Conservation (phyloP, 192 early-diverging fungal species). For the Jimgerdemannia flammicorona region DNA sequence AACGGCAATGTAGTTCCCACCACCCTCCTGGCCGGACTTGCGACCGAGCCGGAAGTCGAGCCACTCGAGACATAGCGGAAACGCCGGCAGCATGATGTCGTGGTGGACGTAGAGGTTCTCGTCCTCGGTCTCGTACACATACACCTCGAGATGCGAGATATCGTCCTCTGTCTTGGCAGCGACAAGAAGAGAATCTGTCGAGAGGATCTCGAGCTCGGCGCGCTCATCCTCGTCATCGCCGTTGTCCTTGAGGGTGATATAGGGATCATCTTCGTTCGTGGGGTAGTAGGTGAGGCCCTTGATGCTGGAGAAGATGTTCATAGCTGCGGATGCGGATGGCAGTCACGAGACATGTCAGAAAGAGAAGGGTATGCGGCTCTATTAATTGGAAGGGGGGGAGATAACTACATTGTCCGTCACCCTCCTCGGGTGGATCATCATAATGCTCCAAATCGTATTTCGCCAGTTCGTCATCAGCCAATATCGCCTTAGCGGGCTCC, state of each 20-base stretch:
- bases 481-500: slow-evolving; percentile 13
- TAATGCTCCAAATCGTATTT: slow-evolving; percentile 94
- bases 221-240: slow-evolving; percentile 82
- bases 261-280: slow-evolving; percentile 81
- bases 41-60: slow-evolving; percentile 82
- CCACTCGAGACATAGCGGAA: slow-evolving; percentile 96
- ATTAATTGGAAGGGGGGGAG: not conserved
- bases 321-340: slow-evolving; percentile 24
- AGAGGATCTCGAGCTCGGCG: slow-evolving; percentile 49
- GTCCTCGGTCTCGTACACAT: slow-evolving; percentile 76
- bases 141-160: slow-evolving; percentile 92
- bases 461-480: slow-evolving; percentile 59
- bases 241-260: slow-evolving; percentile 69
- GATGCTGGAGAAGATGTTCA: slow-evolving; percentile 81
- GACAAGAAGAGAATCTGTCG: slow-evolving; percentile 83
- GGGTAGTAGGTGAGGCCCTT: slow-evolving; percentile 85
- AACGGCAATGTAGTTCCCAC: slow-evolving; percentile 92
- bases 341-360: not conserved
- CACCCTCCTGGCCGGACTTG: slow-evolving; percentile 44
- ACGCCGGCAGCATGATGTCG: slow-evolving; percentile 95
- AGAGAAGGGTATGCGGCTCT: not conserved
- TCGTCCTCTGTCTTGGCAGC: slow-evolving; percentile 97
- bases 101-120: slow-evolving; percentile 97
- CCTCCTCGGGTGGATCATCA: slow-evolving; percentile 56
- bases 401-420: slow-evolving; percentile 22